phyloP scores from a whole-genome alignment of 1,284 basidiomycete genomes.

The Trametes hirsuta region DNA sequence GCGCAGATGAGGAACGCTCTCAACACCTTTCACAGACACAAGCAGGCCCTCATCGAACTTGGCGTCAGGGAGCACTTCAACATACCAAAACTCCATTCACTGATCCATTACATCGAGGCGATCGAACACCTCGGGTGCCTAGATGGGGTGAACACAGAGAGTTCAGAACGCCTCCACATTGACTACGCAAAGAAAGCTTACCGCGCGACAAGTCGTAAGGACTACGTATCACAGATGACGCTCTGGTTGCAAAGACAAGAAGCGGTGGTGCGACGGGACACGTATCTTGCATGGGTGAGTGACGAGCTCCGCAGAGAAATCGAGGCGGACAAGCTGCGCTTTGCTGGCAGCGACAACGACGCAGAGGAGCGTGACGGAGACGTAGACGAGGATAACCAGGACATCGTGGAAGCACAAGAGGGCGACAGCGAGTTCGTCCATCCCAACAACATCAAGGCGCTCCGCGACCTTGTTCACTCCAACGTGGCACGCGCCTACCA shows the following conservation, averaged over 20 bases:
- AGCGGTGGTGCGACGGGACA: neutral
- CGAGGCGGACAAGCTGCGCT: neutral
- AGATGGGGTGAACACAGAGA: slow-evolving; percentile 39
- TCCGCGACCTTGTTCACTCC: slow-evolving; percentile 3
- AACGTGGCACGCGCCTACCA: slow-evolving; percentile 7
- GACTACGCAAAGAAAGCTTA: slow-evolving; percentile 35
- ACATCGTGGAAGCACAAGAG: too few species aligned
- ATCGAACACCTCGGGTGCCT: slow-evolving; percentile 35
- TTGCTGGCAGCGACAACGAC: neutral
- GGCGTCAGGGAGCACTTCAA: slow-evolving; percentile 38
- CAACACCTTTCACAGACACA: slow-evolving; percentile 28
- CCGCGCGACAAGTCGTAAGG: slow-evolving; percentile 28
- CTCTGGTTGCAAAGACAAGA: slow-evolving; percentile 25
- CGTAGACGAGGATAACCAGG: too few species aligned
- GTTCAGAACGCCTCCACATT: slow-evolving; percentile 31
- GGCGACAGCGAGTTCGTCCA: neutral
- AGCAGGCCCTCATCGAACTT: slow-evolving; percentile 23
- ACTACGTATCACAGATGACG: slow-evolving; percentile 39
- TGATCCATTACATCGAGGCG: slow-evolving; percentile 36
- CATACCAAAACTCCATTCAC: slow-evolving; percentile 42
- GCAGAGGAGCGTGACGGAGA: too few species aligned
- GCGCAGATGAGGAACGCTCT: slow-evolving; percentile 17
- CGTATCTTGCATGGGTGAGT: neutral
- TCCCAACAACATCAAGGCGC: neutral
- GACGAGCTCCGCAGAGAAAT: neutral